Percentiles rank a stretch among this genome's conserved stretches.
Conservation (phyloP, 1,139 yeast species). For the Citeromyces siamensis region DNA sequence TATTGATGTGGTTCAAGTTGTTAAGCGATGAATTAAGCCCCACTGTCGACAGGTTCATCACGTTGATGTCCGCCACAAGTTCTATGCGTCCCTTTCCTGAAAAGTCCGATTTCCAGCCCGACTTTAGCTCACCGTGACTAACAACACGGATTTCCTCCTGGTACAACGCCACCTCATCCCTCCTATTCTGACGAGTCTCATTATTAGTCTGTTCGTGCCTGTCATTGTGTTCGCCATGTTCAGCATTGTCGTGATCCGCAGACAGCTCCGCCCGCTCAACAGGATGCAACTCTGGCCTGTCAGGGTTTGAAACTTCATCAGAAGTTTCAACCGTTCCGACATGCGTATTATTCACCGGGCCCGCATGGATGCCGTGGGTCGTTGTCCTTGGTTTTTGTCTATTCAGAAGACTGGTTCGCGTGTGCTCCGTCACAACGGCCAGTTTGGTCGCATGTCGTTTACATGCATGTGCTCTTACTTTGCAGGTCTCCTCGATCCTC, state of each 20-base stretch:
- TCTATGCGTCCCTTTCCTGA: conserved; percentile 66
- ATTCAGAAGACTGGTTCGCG: conserved; percentile 4
- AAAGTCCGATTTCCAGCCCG: conserved; percentile 95
- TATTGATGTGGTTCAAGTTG: conserved; percentile 19
- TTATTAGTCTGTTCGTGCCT: conserved; percentile 3
- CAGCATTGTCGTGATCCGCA: conserved; percentile 1
- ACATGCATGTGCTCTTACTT: conserved; percentile 49
- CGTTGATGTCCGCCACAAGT: conserved; percentile 55
- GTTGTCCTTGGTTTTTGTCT: conserved; percentile 12
- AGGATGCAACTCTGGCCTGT: conserved; percentile 8
- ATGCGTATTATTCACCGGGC: conserved; percentile 3
- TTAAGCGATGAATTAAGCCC: conserved; percentile 31
- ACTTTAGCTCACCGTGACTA: conserved; percentile 66
- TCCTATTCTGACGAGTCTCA: conserved; percentile 18
- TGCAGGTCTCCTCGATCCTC: conserved; percentile 79
- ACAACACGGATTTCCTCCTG: conserved; percentile 66
- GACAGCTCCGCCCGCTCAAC: conserved; percentile 4
- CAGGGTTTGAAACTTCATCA: background rate
- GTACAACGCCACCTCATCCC: conserved; percentile 31
- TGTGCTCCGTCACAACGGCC: conserved; percentile 28
- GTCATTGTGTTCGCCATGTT: conserved; percentile 5
- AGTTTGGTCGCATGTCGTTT: conserved; percentile 37
- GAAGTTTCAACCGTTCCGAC: background rate
- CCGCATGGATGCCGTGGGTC: conserved; percentile 15
- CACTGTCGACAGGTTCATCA: conserved; percentile 38